Conservation (phyloP, 768 basidiomycete species). For the Pulveroboletus frians region DNA sequence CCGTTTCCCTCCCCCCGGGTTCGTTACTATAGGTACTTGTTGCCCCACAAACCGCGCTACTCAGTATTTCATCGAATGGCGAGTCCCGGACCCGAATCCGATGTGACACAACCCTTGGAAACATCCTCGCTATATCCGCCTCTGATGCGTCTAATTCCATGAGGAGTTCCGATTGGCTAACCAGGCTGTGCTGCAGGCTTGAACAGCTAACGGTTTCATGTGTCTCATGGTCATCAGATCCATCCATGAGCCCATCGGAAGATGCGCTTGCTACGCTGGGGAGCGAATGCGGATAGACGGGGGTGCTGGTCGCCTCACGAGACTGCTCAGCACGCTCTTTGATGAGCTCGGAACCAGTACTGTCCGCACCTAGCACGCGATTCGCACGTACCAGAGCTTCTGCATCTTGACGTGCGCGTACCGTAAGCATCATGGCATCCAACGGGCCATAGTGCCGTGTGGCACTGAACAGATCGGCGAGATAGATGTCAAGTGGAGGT, state of each 20-base stretch:
- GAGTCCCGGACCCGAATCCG: constrained; percentile 66
- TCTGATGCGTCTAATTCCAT: constrained; percentile 59
- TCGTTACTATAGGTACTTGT: constrained; percentile 20
- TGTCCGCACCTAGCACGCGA: constrained; percentile 58
- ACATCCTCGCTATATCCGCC: constrained; percentile 68
- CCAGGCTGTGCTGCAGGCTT: constrained; percentile 2
- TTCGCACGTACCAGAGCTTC: constrained; percentile 63
- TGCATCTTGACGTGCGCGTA: constrained; percentile 55
- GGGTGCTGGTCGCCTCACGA: constrained; percentile 17
- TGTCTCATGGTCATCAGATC: constrained; percentile 12
- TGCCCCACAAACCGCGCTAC: constrained; percentile 58
- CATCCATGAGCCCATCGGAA: constrained; percentile 21
- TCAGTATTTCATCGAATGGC: constrained; percentile 64
- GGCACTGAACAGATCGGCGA: constrained; percentile 69
- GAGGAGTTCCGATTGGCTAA: constrained; percentile 16
- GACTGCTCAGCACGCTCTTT: constrained; percentile 20
- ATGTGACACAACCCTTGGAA: constrained; percentile 71
- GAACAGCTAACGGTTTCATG: constrained; percentile 1
- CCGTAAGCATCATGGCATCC: constrained; percentile 64
- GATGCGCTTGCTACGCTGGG: constrained; percentile 16
- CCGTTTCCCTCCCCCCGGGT: constrained; percentile 10
- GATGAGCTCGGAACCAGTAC: constrained; percentile 57
- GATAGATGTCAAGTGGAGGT: constrained; percentile 53
- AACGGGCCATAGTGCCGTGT: constrained; percentile 65
- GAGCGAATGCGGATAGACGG: constrained; percentile 17